These are phyloP conservation scores for Trichoderma afroharzianum DNA, from an alignment of 2,329 filamentous ascomycete genomes.

Conservation along the genomic window DNA sequence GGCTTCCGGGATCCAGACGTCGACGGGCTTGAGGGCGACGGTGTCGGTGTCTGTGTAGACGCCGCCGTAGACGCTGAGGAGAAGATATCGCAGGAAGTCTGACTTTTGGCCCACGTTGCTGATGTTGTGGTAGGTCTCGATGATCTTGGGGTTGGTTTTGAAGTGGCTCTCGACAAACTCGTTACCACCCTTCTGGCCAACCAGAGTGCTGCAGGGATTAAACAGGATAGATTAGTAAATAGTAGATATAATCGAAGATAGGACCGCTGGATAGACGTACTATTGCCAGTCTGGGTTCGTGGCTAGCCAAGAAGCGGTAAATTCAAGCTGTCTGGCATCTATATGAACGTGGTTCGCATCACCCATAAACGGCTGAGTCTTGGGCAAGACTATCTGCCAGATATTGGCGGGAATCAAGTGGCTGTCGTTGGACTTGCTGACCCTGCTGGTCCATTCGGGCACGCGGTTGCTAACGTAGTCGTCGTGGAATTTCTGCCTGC, in stretches of 20 bases:
- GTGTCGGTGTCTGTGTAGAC: slow-evolving; percentile 59
- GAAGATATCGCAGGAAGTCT: slow-evolving; percentile 29
- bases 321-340: background rate
- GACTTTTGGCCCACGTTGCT: slow-evolving; percentile 29
- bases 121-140: slow-evolving; percentile 22
- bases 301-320: slow-evolving; percentile 13
- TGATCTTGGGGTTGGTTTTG: slow-evolving; percentile 18
- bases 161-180: slow-evolving; percentile 24
- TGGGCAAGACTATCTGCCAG: slow-evolving; percentile 15
- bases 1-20: slow-evolving; percentile 26
- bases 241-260: background rate
- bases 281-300: slow-evolving; percentile 9
- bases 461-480: background rate
- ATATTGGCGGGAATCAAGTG: slow-evolving; percentile 7
- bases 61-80: slow-evolving; percentile 33
- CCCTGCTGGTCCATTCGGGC: background rate
- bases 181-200: slow-evolving; percentile 25
- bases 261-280: background rate
- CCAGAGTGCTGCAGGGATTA: slow-evolving; percentile 22
- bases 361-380: background rate
- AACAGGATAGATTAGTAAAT: background rate
- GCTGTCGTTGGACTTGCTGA: background rate
- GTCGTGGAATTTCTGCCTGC: background rate
- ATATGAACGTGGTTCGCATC: background rate
- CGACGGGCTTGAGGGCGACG: slow-evolving; percentile 49